phyloP scores from a whole-genome alignment of 2,329 filamentous ascomycete genomes.

The Diaporthe eres region DNA sequence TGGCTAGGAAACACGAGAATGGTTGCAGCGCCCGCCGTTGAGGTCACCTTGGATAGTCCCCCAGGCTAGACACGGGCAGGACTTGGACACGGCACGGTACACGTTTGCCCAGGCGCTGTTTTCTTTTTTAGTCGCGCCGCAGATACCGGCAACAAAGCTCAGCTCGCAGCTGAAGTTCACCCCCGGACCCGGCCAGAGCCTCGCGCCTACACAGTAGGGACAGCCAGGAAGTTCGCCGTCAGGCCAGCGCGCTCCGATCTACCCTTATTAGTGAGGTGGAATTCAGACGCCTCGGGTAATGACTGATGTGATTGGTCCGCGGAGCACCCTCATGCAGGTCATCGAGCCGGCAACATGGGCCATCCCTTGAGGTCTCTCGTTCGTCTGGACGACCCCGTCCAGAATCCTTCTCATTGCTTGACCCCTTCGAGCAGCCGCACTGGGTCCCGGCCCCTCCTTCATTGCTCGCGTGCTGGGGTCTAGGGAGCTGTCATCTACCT shows the following conservation, averaged over 20 bases:
- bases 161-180: slow-evolving; percentile 13
- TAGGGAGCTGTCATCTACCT: neutral
- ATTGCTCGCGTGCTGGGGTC: slow-evolving; percentile 2
- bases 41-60: slow-evolving; percentile 2
- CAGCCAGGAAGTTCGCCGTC: slow-evolving; percentile 35
- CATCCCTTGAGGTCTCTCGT: slow-evolving; percentile 35
- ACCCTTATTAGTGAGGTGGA: slow-evolving; percentile 35
- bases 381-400: slow-evolving; percentile 24
- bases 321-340: slow-evolving; percentile 39
- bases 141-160: neutral
- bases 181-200: slow-evolving; percentile 23
- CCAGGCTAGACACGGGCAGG: slow-evolving; percentile 27
- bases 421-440: slow-evolving; percentile 16
- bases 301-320: slow-evolving; percentile 39
- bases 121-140: neutral
- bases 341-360: slow-evolving; percentile 39
- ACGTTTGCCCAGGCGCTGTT: neutral
- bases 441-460: slow-evolving; percentile 8
- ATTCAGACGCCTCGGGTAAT: slow-evolving; percentile 43
- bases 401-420: slow-evolving; percentile 26
- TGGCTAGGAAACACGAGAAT: slow-evolving; percentile 47
- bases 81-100: slow-evolving; percentile 12
- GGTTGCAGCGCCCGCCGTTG: slow-evolving; percentile 28
- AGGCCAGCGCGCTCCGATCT: slow-evolving; percentile 13
- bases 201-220: neutral